These are phyloP conservation scores for Thymus mandschuricus DNA, from an alignment of 257 asterid genomes.

Conservation along the genomic window DNA sequence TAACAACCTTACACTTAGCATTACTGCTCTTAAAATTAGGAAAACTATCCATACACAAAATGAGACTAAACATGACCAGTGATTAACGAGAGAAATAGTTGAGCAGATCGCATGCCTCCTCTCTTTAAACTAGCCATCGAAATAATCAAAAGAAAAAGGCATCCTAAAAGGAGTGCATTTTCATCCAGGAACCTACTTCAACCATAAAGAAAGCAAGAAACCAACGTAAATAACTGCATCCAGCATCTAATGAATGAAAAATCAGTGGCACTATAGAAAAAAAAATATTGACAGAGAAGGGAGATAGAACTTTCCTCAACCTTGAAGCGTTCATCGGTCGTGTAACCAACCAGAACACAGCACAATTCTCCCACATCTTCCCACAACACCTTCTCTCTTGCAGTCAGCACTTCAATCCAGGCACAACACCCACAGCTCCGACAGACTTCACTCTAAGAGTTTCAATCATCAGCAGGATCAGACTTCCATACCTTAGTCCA, in stretches of 20 bases:
- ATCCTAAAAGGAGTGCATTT: neutral
- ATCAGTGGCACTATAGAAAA: neutral
- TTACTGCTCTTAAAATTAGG: neutral
- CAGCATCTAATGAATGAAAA: neutral
- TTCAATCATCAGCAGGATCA: conserved; percentile 53
- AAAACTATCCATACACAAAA: conserved; percentile 3
- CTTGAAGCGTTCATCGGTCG: conserved; percentile 66
- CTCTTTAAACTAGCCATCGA: neutral
- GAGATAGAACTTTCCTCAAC: conserved; percentile 33
- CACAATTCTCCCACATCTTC: conserved; percentile 57
- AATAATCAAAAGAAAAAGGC: neutral
- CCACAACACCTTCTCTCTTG: conserved; percentile 65
- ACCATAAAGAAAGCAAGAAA: conserved; percentile 12
- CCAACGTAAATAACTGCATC: neutral
- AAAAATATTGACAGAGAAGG: neutral
- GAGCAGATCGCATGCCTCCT: neutral
- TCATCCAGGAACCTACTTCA: neutral
- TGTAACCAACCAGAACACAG: conserved; percentile 50
- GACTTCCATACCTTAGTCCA: conserved; percentile 42
- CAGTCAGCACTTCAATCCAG: conserved; percentile 67
- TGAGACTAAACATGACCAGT: too few species aligned
- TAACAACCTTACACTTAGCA: conserved; percentile 8
- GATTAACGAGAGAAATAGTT: conserved; percentile 8
- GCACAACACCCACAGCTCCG: conserved; percentile 58
- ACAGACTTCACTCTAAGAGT: conserved; percentile 45